Conservation (phyloP, 805 yeast genomes). For the Debaryomyces hansenii region DNA sequence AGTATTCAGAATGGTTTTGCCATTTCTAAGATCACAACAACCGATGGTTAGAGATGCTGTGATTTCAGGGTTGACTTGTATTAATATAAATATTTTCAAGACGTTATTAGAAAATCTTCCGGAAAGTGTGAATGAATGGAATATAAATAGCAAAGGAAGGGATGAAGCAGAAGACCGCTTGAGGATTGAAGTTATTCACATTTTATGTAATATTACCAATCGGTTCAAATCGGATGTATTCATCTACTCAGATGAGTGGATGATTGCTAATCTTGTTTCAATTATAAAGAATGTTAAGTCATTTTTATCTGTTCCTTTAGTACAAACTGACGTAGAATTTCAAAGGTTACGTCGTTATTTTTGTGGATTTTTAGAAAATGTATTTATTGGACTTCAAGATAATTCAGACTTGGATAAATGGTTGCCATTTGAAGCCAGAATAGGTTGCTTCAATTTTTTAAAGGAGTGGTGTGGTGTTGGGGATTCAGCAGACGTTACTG, state of each 20-base stretch:
- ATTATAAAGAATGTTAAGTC: conserved; percentile 62
- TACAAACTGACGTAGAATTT: conserved; percentile 66
- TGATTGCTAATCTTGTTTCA: conserved; percentile 59
- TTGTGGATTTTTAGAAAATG: conserved; percentile 75
- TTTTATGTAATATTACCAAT: conserved; percentile 66
- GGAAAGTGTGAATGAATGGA: conserved; percentile 51
- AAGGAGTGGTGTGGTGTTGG: conserved; percentile 97
- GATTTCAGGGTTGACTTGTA: conserved; percentile 83
- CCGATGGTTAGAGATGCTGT: conserved; percentile 77
- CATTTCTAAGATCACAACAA: conserved; percentile 71
- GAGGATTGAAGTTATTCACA: conserved; percentile 76
- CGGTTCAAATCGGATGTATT: conserved; percentile 50
- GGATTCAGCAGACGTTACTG: conserved; percentile 55
- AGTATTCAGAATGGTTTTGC: conserved; percentile 83
- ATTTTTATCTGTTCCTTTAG: conserved; percentile 53
- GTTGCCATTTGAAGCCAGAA: conserved; percentile 85
- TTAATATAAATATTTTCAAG: conserved; percentile 84
- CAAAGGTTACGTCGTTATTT: conserved; percentile 82
- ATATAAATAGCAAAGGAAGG: conserved; percentile 32
- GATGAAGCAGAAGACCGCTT: conserved; percentile 43
- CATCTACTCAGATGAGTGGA: conserved; percentile 65
- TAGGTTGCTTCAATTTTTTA: conserved; percentile 75
- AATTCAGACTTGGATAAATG: conserved; percentile 45
- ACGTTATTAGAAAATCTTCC: conserved; percentile 78
- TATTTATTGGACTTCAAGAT: conserved; percentile 56